Evolutionary conservation across 2,329 filamentous ascomycete species (phyloP).

Genomic region (Nemania abortiva): DNA sequence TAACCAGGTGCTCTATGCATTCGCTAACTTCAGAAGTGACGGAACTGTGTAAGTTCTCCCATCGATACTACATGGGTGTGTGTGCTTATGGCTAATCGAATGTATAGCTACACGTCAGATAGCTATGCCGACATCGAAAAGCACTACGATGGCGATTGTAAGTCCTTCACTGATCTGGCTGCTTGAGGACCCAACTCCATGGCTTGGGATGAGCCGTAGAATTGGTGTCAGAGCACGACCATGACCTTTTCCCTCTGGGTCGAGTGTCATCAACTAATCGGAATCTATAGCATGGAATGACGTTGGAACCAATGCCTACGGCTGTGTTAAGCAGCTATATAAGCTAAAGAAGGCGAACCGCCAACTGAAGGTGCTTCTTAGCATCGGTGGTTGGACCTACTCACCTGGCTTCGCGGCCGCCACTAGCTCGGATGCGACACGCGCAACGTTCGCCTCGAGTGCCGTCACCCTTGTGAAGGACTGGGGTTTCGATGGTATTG

Average conservation of each 20-base stretch:
- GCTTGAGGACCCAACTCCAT: neutral
- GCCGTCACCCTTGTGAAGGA: conserved; percentile 79
- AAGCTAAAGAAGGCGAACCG: conserved; percentile 82
- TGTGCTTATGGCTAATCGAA: conserved; percentile 30
- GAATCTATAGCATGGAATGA: conserved; percentile 66
- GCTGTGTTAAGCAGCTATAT: conserved; percentile 83
- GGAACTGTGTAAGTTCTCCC: conserved; percentile 74
- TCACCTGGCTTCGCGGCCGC: conserved; percentile 79
- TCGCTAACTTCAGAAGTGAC: conserved; percentile 78
- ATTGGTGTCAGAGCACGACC: neutral
- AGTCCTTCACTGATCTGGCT: conserved; percentile 39
- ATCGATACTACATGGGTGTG: neutral
- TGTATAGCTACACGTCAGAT: conserved; percentile 71
- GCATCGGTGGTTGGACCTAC: conserved; percentile 89
- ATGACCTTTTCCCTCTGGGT: neutral
- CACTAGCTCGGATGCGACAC: conserved; percentile 70
- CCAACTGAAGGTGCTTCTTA: conserved; percentile 81
- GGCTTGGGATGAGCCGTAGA: neutral
- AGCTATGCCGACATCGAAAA: conserved; percentile 78
- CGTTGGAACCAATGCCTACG: conserved; percentile 78
- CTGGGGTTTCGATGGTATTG: conserved; percentile 68
- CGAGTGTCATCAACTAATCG: conserved; percentile 35
- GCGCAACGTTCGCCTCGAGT: conserved; percentile 75
- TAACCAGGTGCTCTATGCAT: conserved; percentile 84
- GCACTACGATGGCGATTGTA: conserved; percentile 76